Conservation (phyloP, 257 asterid species). For the Solanum paucissectum region DNA sequence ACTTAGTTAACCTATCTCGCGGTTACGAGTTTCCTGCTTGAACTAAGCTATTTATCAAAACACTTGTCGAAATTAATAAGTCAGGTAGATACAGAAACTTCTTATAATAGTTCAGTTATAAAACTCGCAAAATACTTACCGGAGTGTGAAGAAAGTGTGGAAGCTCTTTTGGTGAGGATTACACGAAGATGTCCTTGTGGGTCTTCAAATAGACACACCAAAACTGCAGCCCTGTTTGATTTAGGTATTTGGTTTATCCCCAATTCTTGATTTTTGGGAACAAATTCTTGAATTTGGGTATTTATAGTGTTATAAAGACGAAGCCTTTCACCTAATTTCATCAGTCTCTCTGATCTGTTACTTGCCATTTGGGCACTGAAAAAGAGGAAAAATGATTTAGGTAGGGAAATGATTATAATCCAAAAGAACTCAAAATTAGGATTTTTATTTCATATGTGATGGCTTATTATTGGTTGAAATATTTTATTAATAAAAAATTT, state of each 20-base stretch:
- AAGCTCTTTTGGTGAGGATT: conserved; percentile 66
- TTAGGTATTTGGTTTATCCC: neutral
- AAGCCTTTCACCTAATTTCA: conserved; percentile 29
- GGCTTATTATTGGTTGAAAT: neutral
- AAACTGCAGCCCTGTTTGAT: conserved; percentile 46
- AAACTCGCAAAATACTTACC: conserved; percentile 8
- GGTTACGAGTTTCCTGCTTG: neutral
- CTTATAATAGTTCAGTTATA: neutral
- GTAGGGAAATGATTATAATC: too few species aligned
- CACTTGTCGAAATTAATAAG: too few species aligned
- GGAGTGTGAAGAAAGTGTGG: conserved; percentile 47
- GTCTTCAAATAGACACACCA: conserved; percentile 63
- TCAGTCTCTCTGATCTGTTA: conserved; percentile 29
- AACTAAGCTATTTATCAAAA: neutral
- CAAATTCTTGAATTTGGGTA: neutral
- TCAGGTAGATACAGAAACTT: too few species aligned
- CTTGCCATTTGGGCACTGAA: conserved; percentile 15
- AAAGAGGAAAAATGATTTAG: neutral
- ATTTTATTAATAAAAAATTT: too few species aligned
- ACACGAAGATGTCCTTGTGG: conserved; percentile 51
- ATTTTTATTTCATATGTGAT: neutral
- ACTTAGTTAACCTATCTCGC: neutral
- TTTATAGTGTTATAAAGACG: conserved; percentile 10
- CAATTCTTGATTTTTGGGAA: neutral
- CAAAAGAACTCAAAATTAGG: neutral